Conservation (phyloP, 805 yeast genomes). For the Zygotorulaspora danielsina region DNA sequence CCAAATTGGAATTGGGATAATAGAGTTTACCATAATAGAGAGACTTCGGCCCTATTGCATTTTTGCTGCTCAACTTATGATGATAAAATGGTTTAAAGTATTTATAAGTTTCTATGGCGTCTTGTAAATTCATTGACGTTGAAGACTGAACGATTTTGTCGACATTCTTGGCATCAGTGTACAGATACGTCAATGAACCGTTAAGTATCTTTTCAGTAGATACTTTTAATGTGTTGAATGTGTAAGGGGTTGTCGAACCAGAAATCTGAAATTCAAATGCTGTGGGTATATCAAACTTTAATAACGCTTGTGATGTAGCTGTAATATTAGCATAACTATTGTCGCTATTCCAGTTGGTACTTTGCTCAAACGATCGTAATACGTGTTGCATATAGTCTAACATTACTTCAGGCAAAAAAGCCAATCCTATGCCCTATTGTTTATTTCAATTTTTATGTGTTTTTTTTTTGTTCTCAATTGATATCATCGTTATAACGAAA, state of each 20-base stretch:
- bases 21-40: constrained; percentile 81
- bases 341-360: constrained; percentile 76
- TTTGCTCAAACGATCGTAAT: constrained; percentile 60
- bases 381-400: constrained; percentile 83
- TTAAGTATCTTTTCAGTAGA: constrained; percentile 58
- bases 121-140: constrained; percentile 52
- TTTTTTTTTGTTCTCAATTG: not conserved
- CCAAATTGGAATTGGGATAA: constrained; percentile 80
- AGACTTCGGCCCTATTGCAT: constrained; percentile 30
- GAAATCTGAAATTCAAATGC: constrained; percentile 65
- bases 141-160: constrained; percentile 47
- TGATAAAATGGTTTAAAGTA: constrained; percentile 47
- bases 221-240: constrained; percentile 69
- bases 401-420: constrained; percentile 42
- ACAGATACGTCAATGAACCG: constrained; percentile 81
- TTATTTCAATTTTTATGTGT: not conserved
- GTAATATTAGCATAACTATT: constrained; percentile 72
- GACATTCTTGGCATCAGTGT: constrained; percentile 55
- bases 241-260: constrained; percentile 61
- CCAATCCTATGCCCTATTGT: not conserved
- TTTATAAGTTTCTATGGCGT: constrained; percentile 65
- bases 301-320: constrained; percentile 60
- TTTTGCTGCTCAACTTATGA: constrained; percentile 18
- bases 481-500: not conserved
- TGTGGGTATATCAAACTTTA: constrained; percentile 69